Conservation (phyloP, 2,329 filamentous ascomycete genomes). For the Plectosphaerella cucumerina region DNA sequence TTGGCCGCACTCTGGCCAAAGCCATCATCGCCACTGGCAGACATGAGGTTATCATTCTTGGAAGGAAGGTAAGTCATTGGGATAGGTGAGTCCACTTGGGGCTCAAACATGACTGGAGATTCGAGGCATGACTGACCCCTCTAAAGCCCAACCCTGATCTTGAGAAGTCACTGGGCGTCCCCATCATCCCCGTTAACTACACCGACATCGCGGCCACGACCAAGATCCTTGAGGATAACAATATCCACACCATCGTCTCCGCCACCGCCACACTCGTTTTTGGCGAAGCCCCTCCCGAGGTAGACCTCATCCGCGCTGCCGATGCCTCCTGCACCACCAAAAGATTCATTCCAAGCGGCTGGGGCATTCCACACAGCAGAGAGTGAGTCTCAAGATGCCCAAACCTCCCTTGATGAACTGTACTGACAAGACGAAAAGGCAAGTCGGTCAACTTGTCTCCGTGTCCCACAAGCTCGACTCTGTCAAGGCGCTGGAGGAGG, state of each 20-base stretch:
- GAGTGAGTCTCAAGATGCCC: conserved; percentile 17
- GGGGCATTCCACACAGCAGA: conserved; percentile 25
- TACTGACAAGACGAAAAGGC: not conserved
- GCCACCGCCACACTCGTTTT: conserved; percentile 26
- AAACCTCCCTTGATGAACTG: not conserved
- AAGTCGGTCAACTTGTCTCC: not conserved
- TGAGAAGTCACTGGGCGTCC: conserved; percentile 16
- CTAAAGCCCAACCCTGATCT: conserved; percentile 12
- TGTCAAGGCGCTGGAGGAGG: conserved; percentile 19
- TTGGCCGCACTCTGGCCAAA: conserved; percentile 42
- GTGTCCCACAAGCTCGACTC: conserved; percentile 1
- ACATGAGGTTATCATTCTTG: conserved; percentile 34
- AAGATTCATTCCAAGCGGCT: conserved; percentile 38
- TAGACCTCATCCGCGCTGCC: conserved; percentile 38
- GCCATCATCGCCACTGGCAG: conserved; percentile 27
- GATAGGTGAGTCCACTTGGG: no score
- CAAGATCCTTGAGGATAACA: conserved; percentile 24
- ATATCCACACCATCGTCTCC: conserved; percentile 40
- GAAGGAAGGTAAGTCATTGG: conserved; percentile 28
- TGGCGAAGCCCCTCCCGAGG: conserved; percentile 24
- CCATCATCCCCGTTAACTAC: conserved; percentile 21
- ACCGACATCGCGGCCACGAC: conserved; percentile 13
- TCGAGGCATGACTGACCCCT: not conserved
- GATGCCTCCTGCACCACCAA: conserved; percentile 29
- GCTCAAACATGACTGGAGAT: not conserved